phyloP scores from a whole-genome alignment of 2,329 filamentous ascomycete species.

The Cytospora piceae region DNA sequence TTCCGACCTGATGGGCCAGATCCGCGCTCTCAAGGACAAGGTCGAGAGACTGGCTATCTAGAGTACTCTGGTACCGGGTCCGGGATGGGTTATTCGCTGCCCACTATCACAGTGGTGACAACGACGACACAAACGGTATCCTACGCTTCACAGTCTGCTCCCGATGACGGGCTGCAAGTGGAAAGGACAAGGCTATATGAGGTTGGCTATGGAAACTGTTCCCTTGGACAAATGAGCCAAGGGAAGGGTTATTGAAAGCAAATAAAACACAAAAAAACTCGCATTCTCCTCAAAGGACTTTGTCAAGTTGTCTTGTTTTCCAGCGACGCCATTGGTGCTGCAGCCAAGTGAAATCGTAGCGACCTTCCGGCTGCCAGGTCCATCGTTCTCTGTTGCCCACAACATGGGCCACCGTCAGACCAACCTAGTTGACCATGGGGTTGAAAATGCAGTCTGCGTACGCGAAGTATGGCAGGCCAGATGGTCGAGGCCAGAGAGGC shows the following conservation, averaged over 20 bases:
- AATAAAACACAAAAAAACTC: not conserved
- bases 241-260: not conserved
- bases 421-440: not conserved
- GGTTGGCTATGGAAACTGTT: not conserved
- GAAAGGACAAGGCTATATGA: not conserved
- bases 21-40: slow-evolving; percentile 88
- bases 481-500: not conserved
- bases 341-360: not conserved
- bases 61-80: not conserved
- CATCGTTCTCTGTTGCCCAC: not conserved
- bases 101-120: not conserved
- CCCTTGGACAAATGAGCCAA: not conserved
- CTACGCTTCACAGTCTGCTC: not conserved
- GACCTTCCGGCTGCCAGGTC: not conserved
- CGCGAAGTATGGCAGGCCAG: not conserved
- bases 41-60: slow-evolving; percentile 95
- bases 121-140: not conserved
- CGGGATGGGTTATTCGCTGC: not conserved
- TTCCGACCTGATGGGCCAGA: slow-evolving; percentile 84
- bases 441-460: not conserved
- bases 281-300: not conserved
- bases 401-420: not conserved
- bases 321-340: not conserved
- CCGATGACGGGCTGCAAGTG: not conserved
- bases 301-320: not conserved